A percentile compares a stretch with the other conserved stretches of the same genome.
Conservation (phyloP, 192 early-diverging fungal genomes). For the Coemansia sp. region DNA sequence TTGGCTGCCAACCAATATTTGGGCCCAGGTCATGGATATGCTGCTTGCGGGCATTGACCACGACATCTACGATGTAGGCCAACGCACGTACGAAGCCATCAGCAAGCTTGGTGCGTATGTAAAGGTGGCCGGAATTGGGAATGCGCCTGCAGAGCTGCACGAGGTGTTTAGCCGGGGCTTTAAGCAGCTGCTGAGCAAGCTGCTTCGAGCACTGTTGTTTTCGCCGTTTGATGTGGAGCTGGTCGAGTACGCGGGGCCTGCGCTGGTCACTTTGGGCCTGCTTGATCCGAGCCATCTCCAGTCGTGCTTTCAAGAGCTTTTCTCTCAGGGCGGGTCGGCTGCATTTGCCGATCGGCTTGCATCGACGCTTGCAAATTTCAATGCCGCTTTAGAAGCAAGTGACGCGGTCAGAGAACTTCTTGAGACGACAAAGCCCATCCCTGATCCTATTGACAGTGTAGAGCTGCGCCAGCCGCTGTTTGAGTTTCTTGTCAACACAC, state of each 20-base stretch:
- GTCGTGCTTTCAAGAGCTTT: slow-evolving; percentile 32
- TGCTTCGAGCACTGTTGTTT: slow-evolving; percentile 34
- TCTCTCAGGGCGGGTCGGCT: slow-evolving; percentile 17
- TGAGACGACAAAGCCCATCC: slow-evolving; percentile 17
- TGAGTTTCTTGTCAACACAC: slow-evolving; percentile 46
- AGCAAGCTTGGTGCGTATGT: slow-evolving; percentile 46
- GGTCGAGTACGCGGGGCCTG: slow-evolving; percentile 43
- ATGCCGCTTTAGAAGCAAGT: slow-evolving; percentile 23
- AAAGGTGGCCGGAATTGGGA: slow-evolving; percentile 26
- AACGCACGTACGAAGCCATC: slow-evolving; percentile 44
- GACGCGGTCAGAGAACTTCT: slow-evolving; percentile 24
- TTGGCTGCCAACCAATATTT: slow-evolving; percentile 38
- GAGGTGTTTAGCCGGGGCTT: slow-evolving; percentile 23
- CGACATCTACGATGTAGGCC: slow-evolving; percentile 42
- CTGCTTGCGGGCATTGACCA: slow-evolving; percentile 37
- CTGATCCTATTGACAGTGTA: slow-evolving; percentile 38
- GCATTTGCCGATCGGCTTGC: slow-evolving; percentile 39
- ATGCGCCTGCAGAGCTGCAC: slow-evolving; percentile 13
- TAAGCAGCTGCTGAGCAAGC: slow-evolving; percentile 32
- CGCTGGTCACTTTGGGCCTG: slow-evolving; percentile 38
- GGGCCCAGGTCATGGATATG: slow-evolving; percentile 26
- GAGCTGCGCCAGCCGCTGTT: slow-evolving; percentile 44
- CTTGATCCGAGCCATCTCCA: slow-evolving; percentile 38
- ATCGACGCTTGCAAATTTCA: slow-evolving; percentile 35
- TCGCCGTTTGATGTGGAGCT: slow-evolving; percentile 45